Conservation (phyloP, 352 stramenopile genomes). For the Globisporangium polare region DNA sequence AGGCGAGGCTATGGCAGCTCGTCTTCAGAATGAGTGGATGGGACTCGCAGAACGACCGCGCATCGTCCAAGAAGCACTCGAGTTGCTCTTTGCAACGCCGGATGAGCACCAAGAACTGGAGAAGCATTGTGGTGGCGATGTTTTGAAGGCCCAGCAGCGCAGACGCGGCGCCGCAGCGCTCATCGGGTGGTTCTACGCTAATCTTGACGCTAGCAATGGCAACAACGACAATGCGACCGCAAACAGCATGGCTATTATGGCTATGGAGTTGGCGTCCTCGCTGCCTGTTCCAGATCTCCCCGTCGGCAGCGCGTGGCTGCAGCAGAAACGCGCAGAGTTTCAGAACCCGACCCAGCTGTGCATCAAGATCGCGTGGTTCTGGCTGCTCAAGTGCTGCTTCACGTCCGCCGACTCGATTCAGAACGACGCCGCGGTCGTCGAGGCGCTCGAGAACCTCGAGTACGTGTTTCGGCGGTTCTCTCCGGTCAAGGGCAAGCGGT, state of each 20-base stretch:
- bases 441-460: conserved; percentile 54
- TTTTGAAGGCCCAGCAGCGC: not conserved
- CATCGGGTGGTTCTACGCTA: conserved; percentile 49
- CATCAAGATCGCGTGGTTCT: conserved; percentile 56
- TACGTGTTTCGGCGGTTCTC: conserved; percentile 57
- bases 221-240: not conserved
- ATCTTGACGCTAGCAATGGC: conserved; percentile 4
- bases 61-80: conserved; percentile 20
- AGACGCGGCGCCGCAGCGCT: conserved; percentile 20
- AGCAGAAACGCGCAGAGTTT: conserved; percentile 38
- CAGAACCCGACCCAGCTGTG: conserved; percentile 22
- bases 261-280: conserved; percentile 20
- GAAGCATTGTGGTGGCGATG: not conserved
- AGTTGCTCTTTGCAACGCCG: conserved; percentile 11
- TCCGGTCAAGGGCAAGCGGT: conserved; percentile 34
- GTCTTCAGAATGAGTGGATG: conserved; percentile 16
- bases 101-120: not conserved
- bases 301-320: conserved; percentile 32
- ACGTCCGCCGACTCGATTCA: not conserved
- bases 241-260: conserved; percentile 18
- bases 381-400: conserved; percentile 32
- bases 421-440: conserved; percentile 5
- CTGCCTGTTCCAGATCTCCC: conserved; percentile 18
- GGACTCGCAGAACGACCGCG: conserved; percentile 17
- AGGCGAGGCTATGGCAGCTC: not conserved